phyloP scores from a whole-genome alignment of 441 rosid genomes.

The Euphorbia corollata region DNA sequence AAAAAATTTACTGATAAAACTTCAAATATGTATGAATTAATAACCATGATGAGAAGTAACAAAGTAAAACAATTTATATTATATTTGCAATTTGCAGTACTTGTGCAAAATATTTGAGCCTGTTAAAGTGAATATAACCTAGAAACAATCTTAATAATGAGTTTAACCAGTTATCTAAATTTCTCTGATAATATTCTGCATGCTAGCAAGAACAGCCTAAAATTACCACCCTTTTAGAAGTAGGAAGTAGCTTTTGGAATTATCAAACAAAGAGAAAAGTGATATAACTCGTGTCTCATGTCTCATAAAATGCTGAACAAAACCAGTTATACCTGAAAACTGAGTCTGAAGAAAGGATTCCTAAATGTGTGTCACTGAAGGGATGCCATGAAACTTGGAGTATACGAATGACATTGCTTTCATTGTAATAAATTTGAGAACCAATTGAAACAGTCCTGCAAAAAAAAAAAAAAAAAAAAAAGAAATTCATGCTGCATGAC shows the following conservation, averaged over 20 bases:
- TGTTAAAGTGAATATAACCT: background rate
- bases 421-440: conserved; percentile 52
- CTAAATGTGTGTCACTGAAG: conserved; percentile 75
- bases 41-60: background rate
- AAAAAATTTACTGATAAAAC: background rate
- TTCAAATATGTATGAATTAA: background rate
- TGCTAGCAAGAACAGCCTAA: background rate
- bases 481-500: conserved; percentile 7
- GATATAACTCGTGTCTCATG: background rate
- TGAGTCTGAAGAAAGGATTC: conserved; percentile 83
- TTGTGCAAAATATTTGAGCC: background rate
- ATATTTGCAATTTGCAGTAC: background rate
- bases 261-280: background rate
- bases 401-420: conserved; percentile 43
- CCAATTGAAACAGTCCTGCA: conserved; percentile 72
- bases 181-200: background rate
- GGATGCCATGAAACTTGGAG: conserved; percentile 85
- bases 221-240: background rate
- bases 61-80: background rate
- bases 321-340: conserved; percentile 63
- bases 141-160: background rate
- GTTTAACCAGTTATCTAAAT: background rate
- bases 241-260: background rate
- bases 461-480: conserved; percentile 10
- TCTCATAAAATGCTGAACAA: background rate